Percentiles rank a stretch among this genome's conserved stretches.
phyloP scores from a whole-genome alignment of 371 early-diverging fungal species.

The Sporodiniella umbellata region DNA sequence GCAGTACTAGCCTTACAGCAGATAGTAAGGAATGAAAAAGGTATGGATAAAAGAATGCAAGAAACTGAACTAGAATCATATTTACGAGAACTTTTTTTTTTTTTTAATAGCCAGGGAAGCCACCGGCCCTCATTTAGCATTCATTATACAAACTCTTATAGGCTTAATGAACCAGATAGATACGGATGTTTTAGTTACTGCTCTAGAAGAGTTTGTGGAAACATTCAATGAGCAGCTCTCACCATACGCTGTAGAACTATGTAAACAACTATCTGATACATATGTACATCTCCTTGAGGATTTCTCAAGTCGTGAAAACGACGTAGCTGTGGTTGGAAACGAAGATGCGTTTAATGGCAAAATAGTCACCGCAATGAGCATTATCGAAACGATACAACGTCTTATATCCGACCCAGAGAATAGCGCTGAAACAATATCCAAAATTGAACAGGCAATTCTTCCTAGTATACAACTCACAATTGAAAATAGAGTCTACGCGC shows the following conservation, averaged over 20 bases:
- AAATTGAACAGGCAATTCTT: constrained; percentile 70
- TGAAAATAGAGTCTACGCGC: constrained; percentile 66
- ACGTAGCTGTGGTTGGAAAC: not conserved
- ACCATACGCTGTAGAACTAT: constrained; percentile 90
- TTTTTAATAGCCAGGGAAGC: constrained; percentile 55
- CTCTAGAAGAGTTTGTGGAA: constrained; percentile 88
- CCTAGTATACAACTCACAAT: constrained; percentile 75
- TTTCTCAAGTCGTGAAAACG: not conserved
- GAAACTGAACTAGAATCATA: too few relatives aligned
- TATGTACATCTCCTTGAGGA: constrained; percentile 75
- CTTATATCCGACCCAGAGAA: constrained; percentile 45
- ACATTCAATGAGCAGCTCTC: constrained; percentile 86
- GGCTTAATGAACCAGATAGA: constrained; percentile 87
- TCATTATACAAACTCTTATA: constrained; percentile 82
- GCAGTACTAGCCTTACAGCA: constrained; percentile 78
- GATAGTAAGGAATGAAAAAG: constrained; percentile 69
- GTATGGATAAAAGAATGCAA: too few relatives aligned
- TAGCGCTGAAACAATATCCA: constrained; percentile 48
- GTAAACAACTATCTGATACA: constrained; percentile 77
- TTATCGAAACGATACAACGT: constrained; percentile 68
- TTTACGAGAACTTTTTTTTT: too few relatives aligned
- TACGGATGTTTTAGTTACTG: constrained; percentile 78
- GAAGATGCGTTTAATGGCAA: constrained; percentile 64
- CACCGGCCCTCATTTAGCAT: constrained; percentile 73
- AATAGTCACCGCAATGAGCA: constrained; percentile 87